Evolutionary conservation across 1,139 yeast genomes (phyloP).

Genomic region (Entelexis paramagnoliae): DNA sequence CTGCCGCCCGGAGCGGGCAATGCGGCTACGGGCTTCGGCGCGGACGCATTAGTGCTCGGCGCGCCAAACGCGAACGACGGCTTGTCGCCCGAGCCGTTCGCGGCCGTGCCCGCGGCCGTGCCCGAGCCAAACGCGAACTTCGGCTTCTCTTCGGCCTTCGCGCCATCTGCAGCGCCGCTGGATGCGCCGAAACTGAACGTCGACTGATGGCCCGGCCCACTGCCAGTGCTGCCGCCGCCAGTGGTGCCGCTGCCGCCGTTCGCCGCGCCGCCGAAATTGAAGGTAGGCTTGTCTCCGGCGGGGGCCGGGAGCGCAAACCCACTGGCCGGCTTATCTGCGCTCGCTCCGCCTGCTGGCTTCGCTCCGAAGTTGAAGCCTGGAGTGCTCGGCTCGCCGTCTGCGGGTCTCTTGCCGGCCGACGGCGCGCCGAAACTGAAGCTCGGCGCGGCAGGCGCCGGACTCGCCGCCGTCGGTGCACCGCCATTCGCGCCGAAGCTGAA

Average conservation of each 20-base stretch:
- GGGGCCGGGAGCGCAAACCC: too few relatives aligned
- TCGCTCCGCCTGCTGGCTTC: too few relatives aligned
- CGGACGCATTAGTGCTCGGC: background rate
- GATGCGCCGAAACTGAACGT: background rate
- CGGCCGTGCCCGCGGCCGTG: too few relatives aligned
- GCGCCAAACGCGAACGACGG: conserved; percentile 11
- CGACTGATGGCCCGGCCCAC: background rate
- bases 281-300: background rate
- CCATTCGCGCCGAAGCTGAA: conserved; percentile 11
- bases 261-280: background rate
- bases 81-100: background rate
- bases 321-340: too few relatives aligned
- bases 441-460: too few relatives aligned
- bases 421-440: background rate
- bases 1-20: background rate
- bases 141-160: background rate
- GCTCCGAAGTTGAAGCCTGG: too few relatives aligned
- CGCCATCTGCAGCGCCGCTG: background rate
- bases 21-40: background rate
- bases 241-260: too few relatives aligned
- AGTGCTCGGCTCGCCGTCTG: too few relatives aligned
- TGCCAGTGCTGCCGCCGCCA: too few relatives aligned
- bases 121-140: background rate
- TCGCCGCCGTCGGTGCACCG: too few relatives aligned
- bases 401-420: too few relatives aligned